Evolutionary conservation across 805 yeast species (phyloP), one percentile per base, ranked within the genome.

Genomic region (Candida ponderosae): DNA sequence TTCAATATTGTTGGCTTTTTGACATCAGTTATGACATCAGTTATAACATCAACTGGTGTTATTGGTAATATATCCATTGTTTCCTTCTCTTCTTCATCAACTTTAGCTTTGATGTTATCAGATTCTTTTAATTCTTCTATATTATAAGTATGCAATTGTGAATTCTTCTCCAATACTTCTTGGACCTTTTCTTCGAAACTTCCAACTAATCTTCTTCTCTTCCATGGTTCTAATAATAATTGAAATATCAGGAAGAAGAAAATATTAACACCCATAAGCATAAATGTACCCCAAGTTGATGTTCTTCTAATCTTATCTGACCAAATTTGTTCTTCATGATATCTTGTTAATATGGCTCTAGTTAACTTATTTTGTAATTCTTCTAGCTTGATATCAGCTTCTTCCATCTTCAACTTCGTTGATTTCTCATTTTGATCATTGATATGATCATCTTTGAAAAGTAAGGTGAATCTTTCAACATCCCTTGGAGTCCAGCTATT

Each of bases 271-370:
- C 87, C 93, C 95, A 89, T 87, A 31, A 93, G 67, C 4, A 80
- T 63, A 70, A 93, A 78, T 0, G 99, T 93, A 3, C 97, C 98
- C 95, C 96, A 93, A 0, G 97, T 89, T 6, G 96, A 85, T 5
- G 95, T 87, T 46, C 89, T 74, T 42, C 98, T 68, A 41, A 93
- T 93, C 59, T 89, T 89, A 60, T 93, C 98, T 2, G 96, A 86
- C 97, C 98, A 93, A 7, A 93, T 77, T 59, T 93, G 97, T 53
- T 93, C 99, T 56, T 93, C 97, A 44, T 90, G 96, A 51, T 93
- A 93, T 47, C 97, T 66, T 2, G 88, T 79, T 51, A 90, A 66
- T 15, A 93, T 93, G 41, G 85, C 80, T 39, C 79, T 79, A 15
- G 87, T 79, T 33, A 88, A 61, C 39, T 70, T 74, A 38, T 76